Evolutionary conservation across 164 flowering plant species (phyloP), one percentile per base, ranked within the genome.

Genomic region (Cinnamomum chago): DNA sequence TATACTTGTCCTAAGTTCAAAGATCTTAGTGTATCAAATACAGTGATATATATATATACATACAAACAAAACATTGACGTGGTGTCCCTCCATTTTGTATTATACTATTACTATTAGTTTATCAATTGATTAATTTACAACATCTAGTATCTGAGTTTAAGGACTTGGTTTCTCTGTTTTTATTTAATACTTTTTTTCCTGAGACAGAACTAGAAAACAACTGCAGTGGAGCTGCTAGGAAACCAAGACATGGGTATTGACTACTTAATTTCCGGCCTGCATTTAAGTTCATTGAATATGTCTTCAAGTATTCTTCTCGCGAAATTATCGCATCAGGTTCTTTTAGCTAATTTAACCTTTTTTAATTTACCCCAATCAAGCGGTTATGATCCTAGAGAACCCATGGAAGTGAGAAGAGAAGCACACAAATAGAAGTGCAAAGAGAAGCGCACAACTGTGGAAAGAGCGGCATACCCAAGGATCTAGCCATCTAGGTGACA

Each of bases 11-110:
- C 24, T 10, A 30, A 58, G 20, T 71, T 71, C 65, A 12, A 52
- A 52, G 73, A 58, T 71, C 73, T 71, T 14, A 71, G 40, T 55
- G 28, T 27, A 52, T 28, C 10, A 5, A 52, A 55, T 58, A 12
- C 11, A 71, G 27, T 27, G 15, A 12, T 24, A 17, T 25, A 55
- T 30, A 58, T 13, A 24, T 25, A 55, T 30, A 58, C 3, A 24
- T 24, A 14, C 28, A 30, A 27, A 71, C 23, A 18, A 28, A 62
- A 71, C 73, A 71, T 58, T 58, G 73, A 35, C 73, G 60, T 40
- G 30, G 67, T 50, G 73, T 71, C 67, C 2, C 73, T 62, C 27
- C 52, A 23, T 70, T 55, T 55, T 17, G 2, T 55, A 23, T 52
- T 64, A n/a, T 58, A 20, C 13, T 58, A 15, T 58, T 58, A 17